Percentiles rank a stretch among this genome's conserved stretches.
Conservation (phyloP, 2,329 filamentous ascomycete genomes). For the Gremmenia infestans region DNA sequence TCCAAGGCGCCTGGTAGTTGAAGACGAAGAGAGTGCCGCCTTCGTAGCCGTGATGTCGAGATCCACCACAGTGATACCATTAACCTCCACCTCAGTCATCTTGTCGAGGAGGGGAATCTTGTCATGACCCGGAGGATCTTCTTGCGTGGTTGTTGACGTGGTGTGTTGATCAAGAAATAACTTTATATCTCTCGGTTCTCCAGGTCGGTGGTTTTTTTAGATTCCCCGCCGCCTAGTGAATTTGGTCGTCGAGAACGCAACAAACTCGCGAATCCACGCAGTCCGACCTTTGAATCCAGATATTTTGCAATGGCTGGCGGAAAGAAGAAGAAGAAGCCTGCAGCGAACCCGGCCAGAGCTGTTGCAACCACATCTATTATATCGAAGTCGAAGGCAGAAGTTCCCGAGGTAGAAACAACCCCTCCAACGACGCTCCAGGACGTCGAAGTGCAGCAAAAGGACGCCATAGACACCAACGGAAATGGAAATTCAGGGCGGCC, state of each 20-base stretch:
- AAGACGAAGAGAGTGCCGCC: conserved; percentile 55
- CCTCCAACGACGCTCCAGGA: conserved; percentile 14
- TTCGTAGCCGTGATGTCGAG: conserved; percentile 48
- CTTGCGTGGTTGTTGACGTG: conserved; percentile 2
- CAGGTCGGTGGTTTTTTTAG: background rate
- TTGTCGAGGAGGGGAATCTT: conserved; percentile 31
- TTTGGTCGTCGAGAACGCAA: background rate
- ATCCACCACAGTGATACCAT: conserved; percentile 42
- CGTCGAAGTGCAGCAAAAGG: conserved; percentile 9
- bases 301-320: conserved; percentile 54
- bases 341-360: conserved; percentile 80
- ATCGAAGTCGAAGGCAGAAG: conserved; percentile 70
- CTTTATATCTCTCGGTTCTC: no score
- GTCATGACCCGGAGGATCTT: conserved; percentile 25
- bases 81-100: conserved; percentile 47
- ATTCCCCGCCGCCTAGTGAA: conserved; percentile 2
- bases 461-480: conserved; percentile 7
- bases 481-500: conserved; percentile 1
- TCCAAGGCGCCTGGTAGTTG: conserved; percentile 50
- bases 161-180: background rate
- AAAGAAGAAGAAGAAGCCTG: conserved; percentile 85
- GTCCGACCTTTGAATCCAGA: background rate
- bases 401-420: conserved; percentile 31
- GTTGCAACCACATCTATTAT: conserved; percentile 92
- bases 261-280: background rate